Percentiles rank a stretch among this genome's conserved stretches.
Conservation (phyloP, 345 rosid species). For the Eutrema heterophyllum region DNA sequence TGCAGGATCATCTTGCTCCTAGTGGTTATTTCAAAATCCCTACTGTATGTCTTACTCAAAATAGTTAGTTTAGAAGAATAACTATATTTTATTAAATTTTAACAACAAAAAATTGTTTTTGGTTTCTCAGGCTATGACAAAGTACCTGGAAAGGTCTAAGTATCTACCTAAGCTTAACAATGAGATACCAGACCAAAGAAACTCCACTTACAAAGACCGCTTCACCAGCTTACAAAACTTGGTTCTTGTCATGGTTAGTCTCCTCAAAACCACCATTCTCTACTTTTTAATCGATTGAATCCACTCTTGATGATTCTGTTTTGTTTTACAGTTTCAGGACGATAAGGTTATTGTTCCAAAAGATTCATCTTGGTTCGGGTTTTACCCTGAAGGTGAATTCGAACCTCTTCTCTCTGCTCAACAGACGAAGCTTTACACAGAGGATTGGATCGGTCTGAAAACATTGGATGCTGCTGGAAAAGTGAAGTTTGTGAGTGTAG, state of each 20-base stretch:
- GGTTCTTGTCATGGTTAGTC: conserved; percentile 74
- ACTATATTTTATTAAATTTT: neutral
- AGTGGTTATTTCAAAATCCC: conserved; percentile 33
- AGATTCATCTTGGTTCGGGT: conserved; percentile 90
- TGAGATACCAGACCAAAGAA: conserved; percentile 55
- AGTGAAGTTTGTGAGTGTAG: conserved; percentile 57
- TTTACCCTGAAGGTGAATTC: conserved; percentile 67
- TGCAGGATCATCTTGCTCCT: conserved; percentile 33
- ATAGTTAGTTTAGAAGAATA: neutral
- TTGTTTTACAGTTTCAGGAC: conserved; percentile 48
- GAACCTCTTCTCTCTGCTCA: conserved; percentile 46
- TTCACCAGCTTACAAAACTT: conserved; percentile 69
- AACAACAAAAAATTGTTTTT: neutral
- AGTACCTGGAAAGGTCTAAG: conserved; percentile 39
- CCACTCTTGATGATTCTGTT: neutral
- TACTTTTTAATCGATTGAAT: neutral
- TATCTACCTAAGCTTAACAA: conserved; percentile 89
- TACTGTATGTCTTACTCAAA: conserved; percentile 8
- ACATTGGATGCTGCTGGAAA: conserved; percentile 62
- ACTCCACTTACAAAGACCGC: conserved; percentile 63
- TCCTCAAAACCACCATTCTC: neutral
- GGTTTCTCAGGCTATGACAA: conserved; percentile 11
- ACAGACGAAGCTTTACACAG: conserved; percentile 53
- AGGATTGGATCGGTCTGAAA: conserved; percentile 79
- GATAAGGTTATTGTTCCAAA: conserved; percentile 75